A percentile compares a stretch with the other conserved stretches of the same genome.
These are phyloP conservation scores for Elsinoe ampelina DNA, from an alignment of 2,329 filamentous ascomycete genomes.

Conservation along the genomic window DNA sequence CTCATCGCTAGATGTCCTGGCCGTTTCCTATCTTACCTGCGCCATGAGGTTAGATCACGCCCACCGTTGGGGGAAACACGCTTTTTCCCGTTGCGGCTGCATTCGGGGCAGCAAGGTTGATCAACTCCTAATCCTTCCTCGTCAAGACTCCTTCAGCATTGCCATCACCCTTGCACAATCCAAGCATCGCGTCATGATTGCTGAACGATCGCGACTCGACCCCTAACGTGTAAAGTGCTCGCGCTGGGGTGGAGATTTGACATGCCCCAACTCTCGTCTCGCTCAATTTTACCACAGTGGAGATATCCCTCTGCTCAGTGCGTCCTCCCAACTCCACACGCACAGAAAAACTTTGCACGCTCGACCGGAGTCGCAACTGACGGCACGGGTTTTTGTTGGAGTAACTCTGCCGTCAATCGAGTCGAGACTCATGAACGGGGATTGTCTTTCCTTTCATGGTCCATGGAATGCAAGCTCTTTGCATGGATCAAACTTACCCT, in stretches of 20 bases:
- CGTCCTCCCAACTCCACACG: background rate
- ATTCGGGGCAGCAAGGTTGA: constrained; percentile 3
- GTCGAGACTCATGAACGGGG: background rate
- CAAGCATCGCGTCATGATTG: constrained; percentile 1
- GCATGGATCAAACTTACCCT: constrained; percentile 1
- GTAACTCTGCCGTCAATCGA: background rate
- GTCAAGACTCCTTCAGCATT: background rate
- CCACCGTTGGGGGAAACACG: constrained; percentile 2
- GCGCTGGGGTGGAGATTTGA: background rate
- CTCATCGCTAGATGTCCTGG: background rate
- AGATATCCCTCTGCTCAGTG: background rate
- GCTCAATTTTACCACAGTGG: background rate
- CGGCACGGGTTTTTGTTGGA: constrained; percentile 1
- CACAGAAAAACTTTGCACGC: background rate
- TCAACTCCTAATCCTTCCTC: constrained; percentile 3
- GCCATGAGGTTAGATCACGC: constrained; percentile 1
- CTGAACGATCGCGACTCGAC: background rate
- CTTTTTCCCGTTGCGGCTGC: constrained; percentile 6
- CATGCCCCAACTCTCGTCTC: background rate
- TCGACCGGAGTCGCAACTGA: background rate
- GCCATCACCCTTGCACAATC: background rate
- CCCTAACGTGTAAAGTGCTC: constrained; percentile 2
- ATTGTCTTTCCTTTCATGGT: background rate
- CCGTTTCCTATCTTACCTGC: background rate
- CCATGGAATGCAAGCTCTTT: background rate